These are phyloP conservation scores for Gaertneriomyces semiglobifer DNA, from an alignment of 192 early-diverging fungal genomes.

Conservation along the genomic window DNA sequence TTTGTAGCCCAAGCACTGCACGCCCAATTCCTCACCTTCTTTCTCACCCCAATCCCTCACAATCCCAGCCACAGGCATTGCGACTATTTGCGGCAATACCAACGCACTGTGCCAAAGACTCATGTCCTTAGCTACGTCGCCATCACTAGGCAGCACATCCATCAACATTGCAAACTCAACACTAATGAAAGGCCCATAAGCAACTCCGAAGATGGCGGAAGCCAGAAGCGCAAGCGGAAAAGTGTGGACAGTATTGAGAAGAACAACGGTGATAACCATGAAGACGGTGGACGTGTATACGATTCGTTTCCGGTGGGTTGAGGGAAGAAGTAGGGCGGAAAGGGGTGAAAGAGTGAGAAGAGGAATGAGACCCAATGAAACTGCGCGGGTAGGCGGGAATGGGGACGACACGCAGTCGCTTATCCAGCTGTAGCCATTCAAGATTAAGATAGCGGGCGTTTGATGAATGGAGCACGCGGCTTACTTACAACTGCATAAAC, in stretches of 20 bases:
- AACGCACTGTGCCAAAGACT: conserved; percentile 45
- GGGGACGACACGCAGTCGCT: conserved; percentile 34
- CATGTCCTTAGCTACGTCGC: conserved; percentile 42
- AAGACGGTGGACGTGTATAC: conserved; percentile 27
- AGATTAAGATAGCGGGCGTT: neutral
- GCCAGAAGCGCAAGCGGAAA: conserved; percentile 24
- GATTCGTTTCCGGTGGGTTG: conserved; percentile 16
- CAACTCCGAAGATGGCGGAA: conserved; percentile 30
- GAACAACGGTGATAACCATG: conserved; percentile 17
- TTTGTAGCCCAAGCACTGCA: conserved; percentile 44
- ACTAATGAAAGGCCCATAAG: conserved; percentile 32
- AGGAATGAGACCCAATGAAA: conserved; percentile 45
- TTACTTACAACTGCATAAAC: conserved; percentile 46
- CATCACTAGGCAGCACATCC: conserved; percentile 31
- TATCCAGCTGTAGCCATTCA: conserved; percentile 40
- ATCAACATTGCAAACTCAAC: conserved; percentile 40
- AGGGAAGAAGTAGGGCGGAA: conserved; percentile 31
- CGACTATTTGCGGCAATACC: conserved; percentile 37
- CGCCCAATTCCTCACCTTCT: conserved; percentile 18
- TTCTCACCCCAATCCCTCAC: conserved; percentile 38
- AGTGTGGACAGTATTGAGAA: conserved; percentile 20
- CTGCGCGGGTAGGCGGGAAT: conserved; percentile 34
- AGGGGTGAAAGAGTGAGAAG: conserved; percentile 38
- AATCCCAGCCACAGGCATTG: conserved; percentile 40
- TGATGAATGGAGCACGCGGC: neutral